Base-by-base conservation (phyloP, 1,139 yeast species). In the Arxiozyma slooffiae region DNA sequence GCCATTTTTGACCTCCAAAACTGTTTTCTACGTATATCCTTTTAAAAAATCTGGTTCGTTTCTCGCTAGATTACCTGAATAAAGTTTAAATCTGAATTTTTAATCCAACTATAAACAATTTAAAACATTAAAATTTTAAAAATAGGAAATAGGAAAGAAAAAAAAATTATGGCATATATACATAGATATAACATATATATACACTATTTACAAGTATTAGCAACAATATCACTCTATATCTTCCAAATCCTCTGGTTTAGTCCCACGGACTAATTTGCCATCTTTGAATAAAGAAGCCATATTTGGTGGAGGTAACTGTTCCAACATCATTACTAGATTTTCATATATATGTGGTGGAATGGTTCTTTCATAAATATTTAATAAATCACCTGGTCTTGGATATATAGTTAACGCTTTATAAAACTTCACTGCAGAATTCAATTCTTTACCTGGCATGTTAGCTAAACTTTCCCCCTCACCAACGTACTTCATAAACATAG, bases 331-430 rank as follows among this genome's bases (percentile, higher is more conserved):
- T 57, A 89, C 85, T 59, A 90, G 78, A 62, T 82, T 74, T 63
- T 88, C 96, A 66, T 88, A 82, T 52, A 89, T 83, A 46, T 81
- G 82, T 64, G 82, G 83, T 48, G 94, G 90, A 56, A 90, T 80
- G 48, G 90, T 80, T 74, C 85, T 85, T 73, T 90, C 96, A 72
- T 87, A 90, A 62, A 92, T 82, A 46, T 84, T 84, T 67, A 92
- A 77, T 60, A 92, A 79, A 60, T 88, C 96, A 52, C 94, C 84
- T 52, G 97, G 98, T 70, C 85, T 85, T 55, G 98, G 97, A 70
- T 90, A 92, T 48, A 89, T 90, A 38, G 87, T 80, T 66, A 92
- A 77, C n/a, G 97, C 97, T 70, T 89, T 86, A 78, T 92, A 92
- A 77, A 89, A 92, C 60, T 85, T 80, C 59, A 89, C 74, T 42